Evolutionary conservation across 345 rosid genomes (phyloP).

Genomic region (Bretschneidera sinensis): DNA sequence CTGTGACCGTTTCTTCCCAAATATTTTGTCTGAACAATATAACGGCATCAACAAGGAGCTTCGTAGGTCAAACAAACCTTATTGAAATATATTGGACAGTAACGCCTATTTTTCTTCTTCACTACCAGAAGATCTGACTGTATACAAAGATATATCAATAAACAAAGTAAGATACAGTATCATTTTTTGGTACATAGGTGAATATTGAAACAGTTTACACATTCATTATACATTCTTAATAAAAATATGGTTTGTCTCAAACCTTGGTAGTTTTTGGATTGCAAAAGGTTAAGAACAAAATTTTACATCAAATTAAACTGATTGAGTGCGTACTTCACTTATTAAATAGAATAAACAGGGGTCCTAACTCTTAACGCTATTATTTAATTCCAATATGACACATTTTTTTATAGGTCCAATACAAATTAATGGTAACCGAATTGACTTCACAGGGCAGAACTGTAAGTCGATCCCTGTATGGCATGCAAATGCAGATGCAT

Average conservation of each 20-base stretch:
- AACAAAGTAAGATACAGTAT: constrained; percentile 9
- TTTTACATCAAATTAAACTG: not conserved
- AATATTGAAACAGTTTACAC: not conserved
- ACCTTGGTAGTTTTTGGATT: not conserved
- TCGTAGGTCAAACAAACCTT: constrained; percentile 48
- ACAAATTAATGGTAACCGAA: not conserved
- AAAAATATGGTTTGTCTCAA: not conserved
- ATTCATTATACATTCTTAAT: not conserved
- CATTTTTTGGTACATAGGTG: not conserved
- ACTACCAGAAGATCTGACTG: constrained; percentile 94
- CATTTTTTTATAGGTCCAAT: not conserved
- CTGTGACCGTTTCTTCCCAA: not conserved
- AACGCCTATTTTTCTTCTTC: constrained; percentile 74
- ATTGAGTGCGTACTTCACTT: not conserved
- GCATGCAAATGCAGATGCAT: not conserved
- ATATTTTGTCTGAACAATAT: not conserved
- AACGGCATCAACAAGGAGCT: constrained; percentile 10
- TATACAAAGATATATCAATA: constrained; percentile 16
- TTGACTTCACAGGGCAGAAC: too few species aligned
- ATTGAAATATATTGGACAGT: constrained; percentile 87
- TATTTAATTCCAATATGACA: not conserved
- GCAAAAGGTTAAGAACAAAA: not conserved
- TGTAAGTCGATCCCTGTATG: not conserved
- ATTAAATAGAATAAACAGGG: not conserved
- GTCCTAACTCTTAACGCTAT: not conserved